Evolutionary conservation across 2,329 filamentous ascomycete genomes (phyloP).

Genomic region (Lizonia empirigonia): DNA sequence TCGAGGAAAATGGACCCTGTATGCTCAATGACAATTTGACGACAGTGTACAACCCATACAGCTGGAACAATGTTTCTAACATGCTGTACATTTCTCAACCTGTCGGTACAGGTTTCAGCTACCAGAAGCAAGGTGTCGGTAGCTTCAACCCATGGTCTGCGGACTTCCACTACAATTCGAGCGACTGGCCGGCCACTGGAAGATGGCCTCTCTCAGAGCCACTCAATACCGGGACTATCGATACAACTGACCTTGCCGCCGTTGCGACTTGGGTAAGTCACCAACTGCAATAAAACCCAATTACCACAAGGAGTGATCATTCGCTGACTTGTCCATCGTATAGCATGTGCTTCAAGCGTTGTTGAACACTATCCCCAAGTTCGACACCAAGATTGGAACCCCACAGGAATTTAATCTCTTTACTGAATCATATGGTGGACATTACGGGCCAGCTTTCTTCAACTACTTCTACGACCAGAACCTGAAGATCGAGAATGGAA

Average conservation of each 20-base stretch:
- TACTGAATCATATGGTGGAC: slow-evolving; percentile 59
- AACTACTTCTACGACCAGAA: slow-evolving; percentile 65
- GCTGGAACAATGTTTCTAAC: slow-evolving; percentile 65
- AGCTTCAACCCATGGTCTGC: slow-evolving; percentile 49
- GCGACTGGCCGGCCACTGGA: slow-evolving; percentile 50
- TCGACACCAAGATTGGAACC: slow-evolving; percentile 35
- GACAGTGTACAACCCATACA: slow-evolving; percentile 59
- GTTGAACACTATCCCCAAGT: slow-evolving; percentile 30
- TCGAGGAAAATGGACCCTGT: slow-evolving; percentile 48
- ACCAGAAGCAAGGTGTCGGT: slow-evolving; percentile 26
- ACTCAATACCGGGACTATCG: slow-evolving; percentile 56
- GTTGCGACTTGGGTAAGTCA: slow-evolving; percentile 46
- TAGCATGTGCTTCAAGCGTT: slow-evolving; percentile 34
- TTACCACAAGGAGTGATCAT: too few relatives aligned
- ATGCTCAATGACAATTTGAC: slow-evolving; percentile 28
- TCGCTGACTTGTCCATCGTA: neutral
- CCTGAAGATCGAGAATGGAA: slow-evolving; percentile 58
- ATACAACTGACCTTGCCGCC: slow-evolving; percentile 64
- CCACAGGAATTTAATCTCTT: slow-evolving; percentile 58
- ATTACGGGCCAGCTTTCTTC: slow-evolving; percentile 62
- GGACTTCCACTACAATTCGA: slow-evolving; percentile 54
- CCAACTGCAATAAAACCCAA: too few relatives aligned
- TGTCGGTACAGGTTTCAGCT: slow-evolving; percentile 63
- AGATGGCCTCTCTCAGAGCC: slow-evolving; percentile 51
- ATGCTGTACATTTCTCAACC: slow-evolving; percentile 68